These are phyloP conservation scores for Cordyceps militaris DNA, from an alignment of 2,329 filamentous ascomycete genomes.

Conservation along the genomic window DNA sequence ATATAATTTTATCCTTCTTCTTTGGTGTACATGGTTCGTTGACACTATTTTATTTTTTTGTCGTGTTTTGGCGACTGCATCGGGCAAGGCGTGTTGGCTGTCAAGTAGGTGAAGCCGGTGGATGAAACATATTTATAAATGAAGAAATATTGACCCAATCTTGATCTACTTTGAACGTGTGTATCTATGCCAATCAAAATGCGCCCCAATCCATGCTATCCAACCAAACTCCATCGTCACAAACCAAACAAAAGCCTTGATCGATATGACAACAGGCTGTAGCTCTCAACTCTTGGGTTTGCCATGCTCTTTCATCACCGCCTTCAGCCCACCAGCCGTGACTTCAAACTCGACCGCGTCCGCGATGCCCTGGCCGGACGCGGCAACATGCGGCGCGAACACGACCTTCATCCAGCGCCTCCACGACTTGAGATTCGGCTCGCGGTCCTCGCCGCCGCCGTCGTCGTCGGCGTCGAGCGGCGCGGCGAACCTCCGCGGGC, in stretches of 20 bases:
- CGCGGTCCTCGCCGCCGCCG: constrained; percentile 36
- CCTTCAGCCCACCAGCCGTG: constrained; percentile 54
- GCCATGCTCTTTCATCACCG: constrained; percentile 10
- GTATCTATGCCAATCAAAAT: neutral
- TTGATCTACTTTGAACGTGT: neutral
- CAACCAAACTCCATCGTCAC: neutral
- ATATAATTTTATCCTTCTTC: constrained; percentile 15
- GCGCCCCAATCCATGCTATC: neutral
- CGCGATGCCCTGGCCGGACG: constrained; percentile 39
- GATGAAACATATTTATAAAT: neutral
- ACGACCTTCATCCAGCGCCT: constrained; percentile 80
- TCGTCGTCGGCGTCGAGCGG: constrained; percentile 26
- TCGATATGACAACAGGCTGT: neutral
- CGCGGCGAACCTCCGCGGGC: constrained; percentile 29
- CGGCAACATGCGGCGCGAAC: constrained; percentile 70
- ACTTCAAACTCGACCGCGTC: constrained; percentile 68
- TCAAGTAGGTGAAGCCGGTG: neutral
- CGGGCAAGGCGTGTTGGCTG: constrained; percentile 3
- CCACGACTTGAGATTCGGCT: constrained; percentile 50
- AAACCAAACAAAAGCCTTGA: neutral
- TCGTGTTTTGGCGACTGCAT: neutral
- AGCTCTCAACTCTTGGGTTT: neutral
- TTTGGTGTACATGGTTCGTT: neutral
- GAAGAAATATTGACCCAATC: neutral
- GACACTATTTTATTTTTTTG: too few relatives aligned